A percentile compares a stretch with the other conserved stretches of the same genome.
Conservation (phyloP, 2,329 filamentous ascomycete genomes). For the Raffaelea deltoideospora region DNA sequence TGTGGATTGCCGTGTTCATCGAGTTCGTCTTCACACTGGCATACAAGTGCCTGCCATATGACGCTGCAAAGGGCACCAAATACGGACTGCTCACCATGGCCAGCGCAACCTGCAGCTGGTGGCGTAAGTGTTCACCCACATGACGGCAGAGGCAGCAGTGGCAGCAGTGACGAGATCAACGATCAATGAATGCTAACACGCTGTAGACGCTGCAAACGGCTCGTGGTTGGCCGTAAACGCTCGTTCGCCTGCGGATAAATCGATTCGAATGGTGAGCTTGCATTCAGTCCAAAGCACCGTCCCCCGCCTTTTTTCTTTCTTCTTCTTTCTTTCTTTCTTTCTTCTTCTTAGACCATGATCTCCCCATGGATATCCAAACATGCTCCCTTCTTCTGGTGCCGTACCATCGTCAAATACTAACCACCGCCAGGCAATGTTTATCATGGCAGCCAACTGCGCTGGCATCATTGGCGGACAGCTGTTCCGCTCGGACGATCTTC, state of each 20-base stretch:
- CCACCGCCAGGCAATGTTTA: slow-evolving; percentile 22
- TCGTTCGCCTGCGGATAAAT: neutral
- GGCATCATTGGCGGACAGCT: slow-evolving; percentile 47
- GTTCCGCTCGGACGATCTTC: slow-evolving; percentile 36
- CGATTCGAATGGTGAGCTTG: slow-evolving; percentile 2
- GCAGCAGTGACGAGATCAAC: neutral
- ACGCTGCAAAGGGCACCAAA: slow-evolving; percentile 3
- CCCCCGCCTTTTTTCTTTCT: neutral
- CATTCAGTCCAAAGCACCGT: too few relatives aligned
- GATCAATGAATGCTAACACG: too few relatives aligned
- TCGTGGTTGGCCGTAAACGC: slow-evolving; percentile 9
- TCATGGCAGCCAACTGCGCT: slow-evolving; percentile 47
- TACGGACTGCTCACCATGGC: slow-evolving; percentile 8
- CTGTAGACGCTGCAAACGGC: slow-evolving; percentile 11
- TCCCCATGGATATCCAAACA: too few relatives aligned
- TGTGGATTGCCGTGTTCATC: slow-evolving; percentile 4
- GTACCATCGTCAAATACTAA: neutral
- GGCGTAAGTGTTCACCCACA: slow-evolving; percentile 7
- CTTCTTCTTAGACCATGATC: too few relatives aligned
- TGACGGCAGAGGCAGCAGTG: too few relatives aligned
- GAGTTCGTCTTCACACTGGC: slow-evolving; percentile 10
- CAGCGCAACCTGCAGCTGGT: slow-evolving; percentile 9
- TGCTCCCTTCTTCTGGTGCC: neutral
- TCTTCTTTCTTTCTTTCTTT: neutral
- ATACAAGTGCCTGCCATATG: slow-evolving; percentile 8